Evolutionary conservation across 2,329 filamentous ascomycete species (phyloP).

Genomic region (Aspergillus unguis): DNA sequence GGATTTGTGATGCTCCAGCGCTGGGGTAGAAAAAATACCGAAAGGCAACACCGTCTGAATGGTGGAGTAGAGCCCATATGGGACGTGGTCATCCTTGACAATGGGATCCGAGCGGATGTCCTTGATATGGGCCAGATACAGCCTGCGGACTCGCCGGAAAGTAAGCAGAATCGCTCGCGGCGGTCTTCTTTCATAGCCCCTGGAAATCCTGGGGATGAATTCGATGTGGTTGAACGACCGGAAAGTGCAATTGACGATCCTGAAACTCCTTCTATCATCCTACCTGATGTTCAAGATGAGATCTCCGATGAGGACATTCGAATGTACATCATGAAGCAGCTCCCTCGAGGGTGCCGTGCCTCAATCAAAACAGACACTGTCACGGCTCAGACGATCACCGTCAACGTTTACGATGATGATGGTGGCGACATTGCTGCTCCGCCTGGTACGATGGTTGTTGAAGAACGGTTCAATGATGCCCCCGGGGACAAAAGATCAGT

Average conservation of each 20-base stretch:
- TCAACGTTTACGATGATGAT: slow-evolving; percentile 45
- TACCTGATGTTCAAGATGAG: slow-evolving; percentile 37
- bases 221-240: slow-evolving; percentile 40
- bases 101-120: slow-evolving; percentile 46
- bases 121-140: slow-evolving; percentile 41
- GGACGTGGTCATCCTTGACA: slow-evolving; percentile 49
- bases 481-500: slow-evolving; percentile 36
- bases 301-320: slow-evolving; percentile 46
- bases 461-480: slow-evolving; percentile 50
- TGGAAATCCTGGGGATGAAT: slow-evolving; percentile 34
- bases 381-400: slow-evolving; percentile 46
- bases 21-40: slow-evolving; percentile 46
- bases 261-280: slow-evolving; percentile 26
- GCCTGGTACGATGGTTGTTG: slow-evolving; percentile 46
- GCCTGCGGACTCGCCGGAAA: slow-evolving; percentile 41
- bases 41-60: slow-evolving; percentile 38
- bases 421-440: slow-evolving; percentile 43
- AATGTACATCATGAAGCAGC: slow-evolving; percentile 47
- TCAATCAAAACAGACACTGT: slow-evolving; percentile 43
- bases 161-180: slow-evolving; percentile 47
- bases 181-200: slow-evolving; percentile 50
- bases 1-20: slow-evolving; percentile 47
- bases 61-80: slow-evolving; percentile 46
- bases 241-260: slow-evolving; percentile 23
- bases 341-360: slow-evolving; percentile 41